phyloP scores from a whole-genome alignment of 306 rosid genomes.

The Vigna unguiculata region DNA sequence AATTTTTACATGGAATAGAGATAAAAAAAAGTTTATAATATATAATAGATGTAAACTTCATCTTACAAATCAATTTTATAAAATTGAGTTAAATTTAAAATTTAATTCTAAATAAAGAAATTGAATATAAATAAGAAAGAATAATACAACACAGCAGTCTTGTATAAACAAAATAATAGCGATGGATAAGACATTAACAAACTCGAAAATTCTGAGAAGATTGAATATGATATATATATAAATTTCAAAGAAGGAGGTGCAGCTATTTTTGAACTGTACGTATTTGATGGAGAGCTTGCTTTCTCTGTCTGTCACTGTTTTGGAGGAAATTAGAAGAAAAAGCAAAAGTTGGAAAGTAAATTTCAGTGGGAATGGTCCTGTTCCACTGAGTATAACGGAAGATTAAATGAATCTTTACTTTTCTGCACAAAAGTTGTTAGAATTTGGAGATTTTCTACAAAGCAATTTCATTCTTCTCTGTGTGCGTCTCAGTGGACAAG shows the following conservation, averaged over 20 bases:
- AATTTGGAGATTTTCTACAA: not conserved
- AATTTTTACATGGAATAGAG: too few species aligned
- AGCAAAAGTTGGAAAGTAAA: not conserved
- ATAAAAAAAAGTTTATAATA: too few species aligned
- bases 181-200: not conserved
- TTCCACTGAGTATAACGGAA: not conserved
- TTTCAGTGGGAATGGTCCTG: not conserved
- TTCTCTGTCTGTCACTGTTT: too few species aligned
- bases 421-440: not conserved
- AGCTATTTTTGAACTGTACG: too few species aligned
- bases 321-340: not conserved
- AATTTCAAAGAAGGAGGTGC: not conserved
- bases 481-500: not conserved
- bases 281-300: too few species aligned
- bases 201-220: not conserved
- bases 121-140: not conserved
- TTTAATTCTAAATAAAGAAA: too few species aligned
- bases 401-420: conserved; percentile 1
- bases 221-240: not conserved
- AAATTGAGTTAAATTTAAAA: too few species aligned
- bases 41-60: too few species aligned
- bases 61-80: too few species aligned
- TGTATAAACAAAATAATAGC: not conserved
- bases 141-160: not conserved
- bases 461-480: not conserved